Conservation (phyloP, 2,329 filamentous ascomycete species). For the Paraconiothyrium sp. region DNA sequence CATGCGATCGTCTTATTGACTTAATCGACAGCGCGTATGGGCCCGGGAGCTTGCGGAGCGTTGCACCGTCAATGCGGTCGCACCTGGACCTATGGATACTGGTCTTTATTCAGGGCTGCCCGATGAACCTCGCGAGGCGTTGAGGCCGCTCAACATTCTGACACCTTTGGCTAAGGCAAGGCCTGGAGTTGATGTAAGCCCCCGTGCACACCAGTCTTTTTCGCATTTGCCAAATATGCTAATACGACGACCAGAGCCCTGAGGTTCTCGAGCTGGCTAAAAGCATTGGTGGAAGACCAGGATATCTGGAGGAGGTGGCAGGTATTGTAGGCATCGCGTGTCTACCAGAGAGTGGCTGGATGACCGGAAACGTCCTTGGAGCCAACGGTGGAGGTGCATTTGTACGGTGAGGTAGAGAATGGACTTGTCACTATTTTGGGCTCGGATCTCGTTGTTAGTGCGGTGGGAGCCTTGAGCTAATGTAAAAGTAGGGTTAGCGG, state of each 20-base stretch:
- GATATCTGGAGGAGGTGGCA: constrained; percentile 73
- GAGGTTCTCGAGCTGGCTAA: constrained; percentile 68
- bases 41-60: constrained; percentile 66
- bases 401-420: constrained; percentile 30
- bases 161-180: constrained; percentile 26
- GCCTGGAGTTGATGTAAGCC: constrained; percentile 42
- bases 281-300: constrained; percentile 60
- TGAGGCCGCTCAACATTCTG: constrained; percentile 25
- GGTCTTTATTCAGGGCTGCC: constrained; percentile 25
- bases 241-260: constrained; percentile 30
- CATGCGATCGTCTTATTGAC: background rate
- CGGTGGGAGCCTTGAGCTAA: constrained; percentile 4
- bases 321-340: constrained; percentile 79
- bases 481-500: background rate
- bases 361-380: constrained; percentile 77
- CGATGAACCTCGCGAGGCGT: constrained; percentile 22
- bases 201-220: background rate
- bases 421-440: background rate
- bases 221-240: background rate
- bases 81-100: constrained; percentile 67
- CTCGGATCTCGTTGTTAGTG: background rate
- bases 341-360: constrained; percentile 73
- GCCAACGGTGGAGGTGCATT: constrained; percentile 79
- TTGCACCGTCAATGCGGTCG: constrained; percentile 69
- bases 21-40: constrained; percentile 60